A percentile compares a stretch with the other conserved stretches of the same genome.
These are phyloP conservation scores for Psilocybe tampanensis DNA, from an alignment of 768 basidiomycete genomes.

Conservation along the genomic window DNA sequence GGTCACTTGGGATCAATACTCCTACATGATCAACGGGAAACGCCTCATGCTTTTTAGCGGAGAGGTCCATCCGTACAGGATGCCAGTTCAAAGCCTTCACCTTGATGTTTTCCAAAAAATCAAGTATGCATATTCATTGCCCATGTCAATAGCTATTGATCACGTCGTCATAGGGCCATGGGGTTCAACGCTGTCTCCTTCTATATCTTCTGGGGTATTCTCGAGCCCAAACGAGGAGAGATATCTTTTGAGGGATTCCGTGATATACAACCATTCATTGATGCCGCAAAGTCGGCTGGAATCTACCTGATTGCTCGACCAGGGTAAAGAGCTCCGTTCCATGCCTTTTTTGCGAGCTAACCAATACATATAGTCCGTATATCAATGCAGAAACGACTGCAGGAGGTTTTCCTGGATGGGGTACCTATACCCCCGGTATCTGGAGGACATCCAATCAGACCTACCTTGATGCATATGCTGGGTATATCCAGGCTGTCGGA, in stretches of 20 bases:
- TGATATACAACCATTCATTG: constrained; percentile 55
- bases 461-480: constrained; percentile 49
- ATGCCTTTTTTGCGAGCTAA: background rate
- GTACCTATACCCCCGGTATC: constrained; percentile 48
- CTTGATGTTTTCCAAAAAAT: constrained; percentile 48
- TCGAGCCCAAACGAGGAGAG: constrained; percentile 48
- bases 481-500: constrained; percentile 51
- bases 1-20: constrained; percentile 50
- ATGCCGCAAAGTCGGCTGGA: constrained; percentile 55
- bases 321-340: constrained; percentile 32
- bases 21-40: constrained; percentile 41
- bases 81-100: constrained; percentile 40
- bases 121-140: constrained; percentile 29
- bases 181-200: constrained; percentile 48
- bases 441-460: constrained; percentile 45
- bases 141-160: background rate
- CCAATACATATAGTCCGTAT: constrained; percentile 35
- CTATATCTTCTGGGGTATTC: constrained; percentile 47
- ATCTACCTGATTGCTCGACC: constrained; percentile 58
- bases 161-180: constrained; percentile 30
- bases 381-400: constrained; percentile 52
- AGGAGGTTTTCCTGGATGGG: constrained; percentile 63
- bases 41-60: constrained; percentile 44
- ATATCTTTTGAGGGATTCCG: constrained; percentile 57
- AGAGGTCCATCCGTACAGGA: constrained; percentile 39